Base-by-base conservation (phyloP, 208 protist genomes). In the Acanthamoeba royreba region DNA sequence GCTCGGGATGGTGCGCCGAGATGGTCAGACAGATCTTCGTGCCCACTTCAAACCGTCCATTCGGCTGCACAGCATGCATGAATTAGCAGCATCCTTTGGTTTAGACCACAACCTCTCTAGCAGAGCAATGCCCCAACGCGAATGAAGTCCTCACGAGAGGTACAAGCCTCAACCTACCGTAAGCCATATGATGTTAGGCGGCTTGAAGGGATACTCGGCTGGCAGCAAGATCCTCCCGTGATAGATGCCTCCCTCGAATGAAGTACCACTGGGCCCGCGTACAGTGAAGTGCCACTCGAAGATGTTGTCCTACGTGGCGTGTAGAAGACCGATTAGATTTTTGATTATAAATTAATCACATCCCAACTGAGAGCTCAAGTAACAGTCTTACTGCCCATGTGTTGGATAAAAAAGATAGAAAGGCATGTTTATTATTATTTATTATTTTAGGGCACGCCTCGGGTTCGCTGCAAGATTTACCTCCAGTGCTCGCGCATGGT, bases 201-300 rank as follows among this genome's bases (percentile, higher is more conserved):
- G 96, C 72, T 98, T 98, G 49, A 99, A 98, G 1, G 99, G 99
- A 95, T 99, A 99, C 43, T 99, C 97, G 4, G 96, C 40, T 0
- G 98, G 98, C 42, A 99, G 98, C 8, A 98, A 94, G 28, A 99
- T 97, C 61, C 98, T 94, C 0, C 99, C 99, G 87, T 99, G 96
- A 95, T 99, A 99, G 77, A 98, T 95, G 17, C 99, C 99, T 31
- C 98, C 98, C 49, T 96, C 96, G 95, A 98, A 99, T 4, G 96
- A 93, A 11, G 98, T 98, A 31, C 97, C 98, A 7, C 46, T 28
- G 0, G 99, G 98, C 1, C 99, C 99, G 17, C 96, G 97, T 0
- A 99, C 95, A 22, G 98, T 99, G 95, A 99, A 99, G 96, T 99
- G 99, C 99, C 99, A 99, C 63, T 99, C 98, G 89, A 99, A 99